These are phyloP conservation scores for Fusarium sp. DNA, from an alignment of 2,329 filamentous ascomycete species.

Conservation along the genomic window DNA sequence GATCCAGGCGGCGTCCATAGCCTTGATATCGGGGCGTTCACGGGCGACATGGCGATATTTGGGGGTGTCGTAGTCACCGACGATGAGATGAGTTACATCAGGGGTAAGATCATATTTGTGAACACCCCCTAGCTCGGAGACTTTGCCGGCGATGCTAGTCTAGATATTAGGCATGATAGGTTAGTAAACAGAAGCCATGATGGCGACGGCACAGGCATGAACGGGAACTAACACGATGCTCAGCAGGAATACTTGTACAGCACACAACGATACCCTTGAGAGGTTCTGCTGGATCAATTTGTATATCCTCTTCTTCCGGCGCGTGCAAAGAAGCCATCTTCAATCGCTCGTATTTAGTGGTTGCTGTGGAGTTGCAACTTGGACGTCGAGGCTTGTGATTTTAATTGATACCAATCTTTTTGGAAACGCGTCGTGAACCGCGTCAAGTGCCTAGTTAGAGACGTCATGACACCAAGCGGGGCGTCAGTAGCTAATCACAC, in stretches of 20 bases:
- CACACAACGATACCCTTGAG: constrained; percentile 82
- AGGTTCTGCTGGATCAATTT: constrained; percentile 70
- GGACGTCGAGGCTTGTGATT: constrained; percentile 28
- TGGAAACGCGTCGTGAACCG: constrained; percentile 43
- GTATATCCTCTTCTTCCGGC: constrained; percentile 46
- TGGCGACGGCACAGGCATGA: constrained; percentile 6
- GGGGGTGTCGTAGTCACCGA: constrained; percentile 87
- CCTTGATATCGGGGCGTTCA: constrained; percentile 85
- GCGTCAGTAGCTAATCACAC: constrained; percentile 4
- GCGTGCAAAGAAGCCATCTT: constrained; percentile 49
- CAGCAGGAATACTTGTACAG: constrained; percentile 86
- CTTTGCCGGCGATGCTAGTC: constrained; percentile 71
- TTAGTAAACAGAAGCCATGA: constrained; percentile 11
- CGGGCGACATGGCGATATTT: constrained; percentile 97
- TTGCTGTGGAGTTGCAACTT: constrained; percentile 33
- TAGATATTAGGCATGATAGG: constrained; percentile 39
- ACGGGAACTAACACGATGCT: constrained; percentile 74
- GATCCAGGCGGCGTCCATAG: constrained; percentile 86
- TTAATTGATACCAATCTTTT: constrained; percentile 40
- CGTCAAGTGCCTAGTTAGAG: constrained; percentile 42
- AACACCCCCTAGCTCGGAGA: constrained; percentile 83
- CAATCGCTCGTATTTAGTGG: constrained; percentile 14
- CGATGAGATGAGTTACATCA: constrained; percentile 93
- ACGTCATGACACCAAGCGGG: constrained; percentile 35
- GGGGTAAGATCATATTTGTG: constrained; percentile 95